Percentiles rank a stretch among this genome's conserved stretches.
These are phyloP conservation scores for Acanthamoeba castellanii DNA, from an alignment of 208 protist genomes.

Conservation along the genomic window DNA sequence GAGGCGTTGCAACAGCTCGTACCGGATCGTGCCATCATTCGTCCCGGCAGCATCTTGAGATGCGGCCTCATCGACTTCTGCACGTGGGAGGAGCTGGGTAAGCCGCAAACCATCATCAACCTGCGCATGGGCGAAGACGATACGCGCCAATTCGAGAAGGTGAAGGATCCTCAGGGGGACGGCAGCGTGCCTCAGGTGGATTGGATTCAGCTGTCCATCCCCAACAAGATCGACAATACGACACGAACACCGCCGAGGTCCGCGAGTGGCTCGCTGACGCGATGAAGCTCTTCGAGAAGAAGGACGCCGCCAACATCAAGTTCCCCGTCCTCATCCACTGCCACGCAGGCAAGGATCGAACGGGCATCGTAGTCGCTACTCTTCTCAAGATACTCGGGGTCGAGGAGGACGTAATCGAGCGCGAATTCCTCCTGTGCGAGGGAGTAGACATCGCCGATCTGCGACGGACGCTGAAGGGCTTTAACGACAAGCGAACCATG, in stretches of 20 bases:
- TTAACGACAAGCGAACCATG: slow-evolving; percentile 43
- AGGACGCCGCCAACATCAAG: background rate
- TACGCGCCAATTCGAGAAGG: slow-evolving; percentile 39
- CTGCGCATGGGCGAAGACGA: slow-evolving; percentile 53
- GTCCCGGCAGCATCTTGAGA: background rate
- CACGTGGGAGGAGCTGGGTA: slow-evolving; percentile 34
- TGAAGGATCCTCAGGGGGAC: background rate
- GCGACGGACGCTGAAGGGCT: slow-evolving; percentile 16
- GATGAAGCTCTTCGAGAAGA: slow-evolving; percentile 51
- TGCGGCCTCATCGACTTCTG: slow-evolving; percentile 59
- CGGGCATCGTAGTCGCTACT: slow-evolving; percentile 59
- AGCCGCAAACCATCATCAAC: slow-evolving; percentile 53
- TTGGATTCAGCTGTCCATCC: background rate
- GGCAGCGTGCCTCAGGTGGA: background rate
- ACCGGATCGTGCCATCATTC: background rate
- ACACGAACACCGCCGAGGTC: slow-evolving; percentile 14
- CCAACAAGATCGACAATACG: slow-evolving; percentile 70
- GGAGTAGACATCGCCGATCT: slow-evolving; percentile 35
- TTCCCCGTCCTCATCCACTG: slow-evolving; percentile 63
- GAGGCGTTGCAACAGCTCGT: background rate
- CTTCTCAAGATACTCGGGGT: slow-evolving; percentile 38
- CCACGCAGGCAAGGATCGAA: slow-evolving; percentile 44
- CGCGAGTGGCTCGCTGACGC: slow-evolving; percentile 27
- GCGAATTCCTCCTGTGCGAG: slow-evolving; percentile 21
- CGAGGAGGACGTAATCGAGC: slow-evolving; percentile 17